Conservation (phyloP, 768 basidiomycete genomes). For the Hortiboletus flavorubellus region DNA sequence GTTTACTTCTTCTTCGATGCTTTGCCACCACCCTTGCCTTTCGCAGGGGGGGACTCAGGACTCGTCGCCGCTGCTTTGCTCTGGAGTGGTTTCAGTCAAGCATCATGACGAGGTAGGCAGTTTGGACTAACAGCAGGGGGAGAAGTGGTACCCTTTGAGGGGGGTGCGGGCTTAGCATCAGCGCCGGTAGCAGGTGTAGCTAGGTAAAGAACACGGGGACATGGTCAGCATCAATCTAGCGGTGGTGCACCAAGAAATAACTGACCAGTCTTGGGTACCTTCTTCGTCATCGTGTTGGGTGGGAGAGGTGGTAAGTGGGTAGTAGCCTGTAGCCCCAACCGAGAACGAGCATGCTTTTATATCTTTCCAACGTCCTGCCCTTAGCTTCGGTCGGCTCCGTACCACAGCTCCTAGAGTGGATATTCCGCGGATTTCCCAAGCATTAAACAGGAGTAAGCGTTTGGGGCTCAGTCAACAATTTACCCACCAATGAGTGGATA, state of each 20-base stretch:
- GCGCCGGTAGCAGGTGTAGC: constrained; percentile 7
- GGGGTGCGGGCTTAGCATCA: constrained; percentile 15
- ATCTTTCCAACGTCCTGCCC: constrained; percentile 25
- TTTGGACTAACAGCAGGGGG: constrained; percentile 16
- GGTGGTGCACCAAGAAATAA: constrained; percentile 10
- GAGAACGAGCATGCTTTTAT: constrained; percentile 20
- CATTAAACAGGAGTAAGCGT: constrained; percentile 1
- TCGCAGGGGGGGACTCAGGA: constrained; percentile 28
- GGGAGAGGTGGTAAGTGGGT: constrained; percentile 1
- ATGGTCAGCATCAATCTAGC: constrained; percentile 10
- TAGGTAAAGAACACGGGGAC: constrained; percentile 3
- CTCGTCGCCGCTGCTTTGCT: constrained; percentile 16
- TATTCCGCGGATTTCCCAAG: constrained; percentile 1
- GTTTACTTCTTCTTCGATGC: constrained; percentile 30
- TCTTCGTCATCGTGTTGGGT: constrained; percentile 26
- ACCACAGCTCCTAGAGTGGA: constrained; percentile 7
- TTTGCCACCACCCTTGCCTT: constrained; percentile 26
- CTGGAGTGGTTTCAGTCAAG: constrained; percentile 11
- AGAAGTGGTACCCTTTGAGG: constrained; percentile 20
- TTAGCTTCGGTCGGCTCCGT: constrained; percentile 22
- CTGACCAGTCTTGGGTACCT: constrained; percentile 23
- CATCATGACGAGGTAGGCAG: not conserved
- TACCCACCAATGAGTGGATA: constrained; percentile 7
- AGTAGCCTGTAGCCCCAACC: not conserved
- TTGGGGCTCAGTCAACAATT: not conserved